Conservation (phyloP, 2,329 filamentous ascomycete species). For the Cladosporium austrohemisphaericum region DNA sequence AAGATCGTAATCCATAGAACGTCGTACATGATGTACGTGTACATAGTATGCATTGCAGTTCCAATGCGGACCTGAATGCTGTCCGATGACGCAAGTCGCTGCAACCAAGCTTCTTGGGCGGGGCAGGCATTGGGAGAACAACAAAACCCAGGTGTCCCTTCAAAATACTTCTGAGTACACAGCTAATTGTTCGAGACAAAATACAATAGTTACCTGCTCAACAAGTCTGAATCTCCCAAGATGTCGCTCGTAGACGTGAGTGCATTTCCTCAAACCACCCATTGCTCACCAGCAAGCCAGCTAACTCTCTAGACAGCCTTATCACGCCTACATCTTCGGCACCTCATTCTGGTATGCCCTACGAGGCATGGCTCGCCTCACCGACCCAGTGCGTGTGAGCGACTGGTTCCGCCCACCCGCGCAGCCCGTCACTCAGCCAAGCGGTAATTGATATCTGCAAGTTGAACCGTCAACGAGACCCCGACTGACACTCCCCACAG, state of each 20-base stretch:
- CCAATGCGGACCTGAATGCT: neutral
- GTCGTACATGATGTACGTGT: too few relatives aligned
- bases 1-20: neutral
- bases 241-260: constrained; percentile 23
- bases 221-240: too few relatives aligned
- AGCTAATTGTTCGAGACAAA: neutral
- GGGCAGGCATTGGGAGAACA: neutral
- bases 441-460: constrained; percentile 19
- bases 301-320: constrained; percentile 17
- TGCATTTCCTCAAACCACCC: neutral
- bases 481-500: constrained; percentile 20
- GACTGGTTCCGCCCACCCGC: constrained; percentile 34
- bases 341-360: constrained; percentile 37
- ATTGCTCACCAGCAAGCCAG: neutral
- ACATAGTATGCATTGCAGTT: neutral
- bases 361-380: constrained; percentile 31
- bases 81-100: constrained; percentile 8
- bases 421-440: constrained; percentile 24
- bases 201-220: too few relatives aligned
- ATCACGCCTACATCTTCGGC: constrained; percentile 27
- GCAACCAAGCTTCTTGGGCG: neutral
- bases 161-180: neutral
- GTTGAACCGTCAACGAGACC: neutral
- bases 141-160: neutral
- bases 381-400: constrained; percentile 33